These are phyloP conservation scores for Magnusiomyces magnusii DNA, from an alignment of 1,139 yeast genomes.

Conservation along the genomic window DNA sequence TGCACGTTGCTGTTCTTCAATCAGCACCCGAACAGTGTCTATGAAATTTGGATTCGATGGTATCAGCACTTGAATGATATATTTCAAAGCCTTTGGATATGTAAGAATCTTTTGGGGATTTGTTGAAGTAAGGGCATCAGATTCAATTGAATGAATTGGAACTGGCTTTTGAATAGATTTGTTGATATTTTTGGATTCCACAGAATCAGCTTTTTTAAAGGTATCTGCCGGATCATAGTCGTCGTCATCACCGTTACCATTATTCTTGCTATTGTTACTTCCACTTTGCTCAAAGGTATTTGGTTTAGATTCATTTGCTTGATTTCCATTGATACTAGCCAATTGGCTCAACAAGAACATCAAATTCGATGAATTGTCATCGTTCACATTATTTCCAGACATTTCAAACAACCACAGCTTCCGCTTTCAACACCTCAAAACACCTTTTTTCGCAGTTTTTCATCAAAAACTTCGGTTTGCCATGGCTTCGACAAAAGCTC, in stretches of 20 bases:
- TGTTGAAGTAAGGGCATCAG: not conserved
- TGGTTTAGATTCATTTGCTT: not conserved
- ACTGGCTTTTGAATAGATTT: not conserved
- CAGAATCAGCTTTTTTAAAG: not conserved
- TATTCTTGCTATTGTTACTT: not conserved
- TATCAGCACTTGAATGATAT: conserved; percentile 21
- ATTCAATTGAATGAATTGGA: not conserved
- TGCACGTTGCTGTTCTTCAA: conserved; percentile 22
- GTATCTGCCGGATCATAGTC: not conserved
- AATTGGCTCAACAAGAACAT: conserved; percentile 2
- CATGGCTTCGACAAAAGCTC: too few relatives aligned
- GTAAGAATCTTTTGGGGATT: conserved; percentile 23
- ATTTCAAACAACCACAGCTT: not conserved
- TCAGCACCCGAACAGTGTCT: conserved; percentile 18
- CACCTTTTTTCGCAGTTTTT: too few relatives aligned
- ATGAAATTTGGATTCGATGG: conserved; percentile 18
- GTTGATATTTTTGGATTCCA: not conserved
- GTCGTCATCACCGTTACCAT: not conserved
- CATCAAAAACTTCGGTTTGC: too few relatives aligned
- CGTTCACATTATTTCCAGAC: not conserved
- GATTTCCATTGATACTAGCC: not conserved
- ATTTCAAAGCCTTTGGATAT: conserved; percentile 23
- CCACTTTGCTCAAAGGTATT: not conserved
- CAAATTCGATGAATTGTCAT: not conserved
- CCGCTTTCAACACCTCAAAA: too few relatives aligned